phyloP scores from a whole-genome alignment of 2,329 filamentous ascomycete genomes.

The Alternaria ethzedia region DNA sequence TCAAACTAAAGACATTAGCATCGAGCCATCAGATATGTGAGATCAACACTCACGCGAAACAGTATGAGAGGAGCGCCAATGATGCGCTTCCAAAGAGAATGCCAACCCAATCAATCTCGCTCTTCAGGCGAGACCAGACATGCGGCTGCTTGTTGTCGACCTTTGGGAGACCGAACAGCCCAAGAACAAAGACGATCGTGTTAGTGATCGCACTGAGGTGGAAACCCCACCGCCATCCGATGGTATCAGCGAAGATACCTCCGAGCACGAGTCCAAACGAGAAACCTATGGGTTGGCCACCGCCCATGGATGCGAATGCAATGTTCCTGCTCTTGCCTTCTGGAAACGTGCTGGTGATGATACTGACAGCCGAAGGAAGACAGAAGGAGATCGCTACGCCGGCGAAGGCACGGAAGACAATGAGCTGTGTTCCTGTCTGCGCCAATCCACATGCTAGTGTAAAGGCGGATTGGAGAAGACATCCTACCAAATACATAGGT shows the following conservation, averaged over 20 bases:
- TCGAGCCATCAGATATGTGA: constrained; percentile 48
- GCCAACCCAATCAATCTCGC: constrained; percentile 63
- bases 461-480: constrained; percentile 52
- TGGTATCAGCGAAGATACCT: constrained; percentile 56
- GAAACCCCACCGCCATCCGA: constrained; percentile 62
- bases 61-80: constrained; percentile 59
- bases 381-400: constrained; percentile 57
- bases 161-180: constrained; percentile 49
- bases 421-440: constrained; percentile 49
- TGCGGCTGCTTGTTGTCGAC: constrained; percentile 28
- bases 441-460: constrained; percentile 55
- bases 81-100: constrained; percentile 55
- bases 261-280: constrained; percentile 59
- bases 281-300: constrained; percentile 60
- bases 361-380: constrained; percentile 57
- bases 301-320: constrained; percentile 59
- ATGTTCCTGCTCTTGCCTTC: constrained; percentile 58
- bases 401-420: constrained; percentile 55
- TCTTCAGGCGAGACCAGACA: constrained; percentile 40
- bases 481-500: constrained; percentile 56
- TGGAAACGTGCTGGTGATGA: constrained; percentile 57
- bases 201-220: constrained; percentile 56
- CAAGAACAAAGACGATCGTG: constrained; percentile 48
- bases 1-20: not conserved
- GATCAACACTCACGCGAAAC: constrained; percentile 56